phyloP scores from a whole-genome alignment of 306 rosid genomes.

The Medicago ruthenica region DNA sequence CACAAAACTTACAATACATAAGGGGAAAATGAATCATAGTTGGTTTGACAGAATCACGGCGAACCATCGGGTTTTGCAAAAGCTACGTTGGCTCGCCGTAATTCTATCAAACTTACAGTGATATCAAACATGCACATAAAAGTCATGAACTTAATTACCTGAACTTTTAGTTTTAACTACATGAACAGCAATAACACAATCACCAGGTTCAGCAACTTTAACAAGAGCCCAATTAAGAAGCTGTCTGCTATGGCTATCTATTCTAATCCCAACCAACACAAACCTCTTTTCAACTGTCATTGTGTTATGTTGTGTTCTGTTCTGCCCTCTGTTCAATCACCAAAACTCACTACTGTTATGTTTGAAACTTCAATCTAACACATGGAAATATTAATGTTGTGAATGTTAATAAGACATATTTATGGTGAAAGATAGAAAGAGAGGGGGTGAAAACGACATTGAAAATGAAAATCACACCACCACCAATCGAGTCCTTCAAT shows the following conservation, averaged over 20 bases:
- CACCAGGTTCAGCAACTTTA: constrained; percentile 86
- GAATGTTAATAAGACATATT: constrained; percentile 29
- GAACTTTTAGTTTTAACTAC: constrained; percentile 65
- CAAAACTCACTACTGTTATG: constrained; percentile 41
- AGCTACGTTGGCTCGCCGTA: no score
- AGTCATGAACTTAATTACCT: constrained; percentile 47
- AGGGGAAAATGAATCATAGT: no score
- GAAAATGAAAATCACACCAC: constrained; percentile 38
- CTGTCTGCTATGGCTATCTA: constrained; percentile 66
- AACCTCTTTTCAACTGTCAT: constrained; percentile 65
- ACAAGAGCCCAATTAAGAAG: constrained; percentile 87
- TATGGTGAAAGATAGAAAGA: not conserved
- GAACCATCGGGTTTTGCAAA: no score
- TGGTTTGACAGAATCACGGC: no score
- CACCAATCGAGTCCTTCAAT: constrained; percentile 14
- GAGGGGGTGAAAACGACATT: not conserved
- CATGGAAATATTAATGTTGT: constrained; percentile 23
- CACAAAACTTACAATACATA: not conserved
- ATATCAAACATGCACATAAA: not conserved
- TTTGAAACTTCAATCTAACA: constrained; percentile 45
- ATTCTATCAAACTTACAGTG: no score
- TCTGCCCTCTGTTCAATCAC: constrained; percentile 11
- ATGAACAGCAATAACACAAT: constrained; percentile 76
- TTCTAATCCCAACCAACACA: constrained; percentile 78
- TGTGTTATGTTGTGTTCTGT: constrained; percentile 21